A percentile compares a stretch with the other conserved stretches of the same genome.
phyloP scores from a whole-genome alignment of 257 asterid genomes.

The Leptodermis oblonga region DNA sequence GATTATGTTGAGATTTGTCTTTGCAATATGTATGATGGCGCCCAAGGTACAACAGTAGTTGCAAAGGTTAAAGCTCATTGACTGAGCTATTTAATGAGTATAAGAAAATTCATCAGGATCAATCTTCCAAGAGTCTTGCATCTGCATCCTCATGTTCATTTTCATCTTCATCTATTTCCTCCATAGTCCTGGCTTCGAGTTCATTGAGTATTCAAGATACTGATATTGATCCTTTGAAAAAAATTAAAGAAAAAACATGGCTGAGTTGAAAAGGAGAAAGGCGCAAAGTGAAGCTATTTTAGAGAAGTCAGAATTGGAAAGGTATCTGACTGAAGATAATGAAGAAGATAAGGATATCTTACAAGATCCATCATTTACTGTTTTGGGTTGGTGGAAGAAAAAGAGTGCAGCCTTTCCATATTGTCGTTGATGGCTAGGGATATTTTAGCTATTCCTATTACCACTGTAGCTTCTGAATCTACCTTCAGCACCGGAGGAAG shows the following conservation, averaged over 20 bases:
- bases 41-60: background rate
- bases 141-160: background rate
- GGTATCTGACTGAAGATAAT: background rate
- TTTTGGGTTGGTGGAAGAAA: background rate
- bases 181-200: no score
- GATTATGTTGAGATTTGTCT: background rate
- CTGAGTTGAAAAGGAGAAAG: background rate
- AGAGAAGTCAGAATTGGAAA: background rate
- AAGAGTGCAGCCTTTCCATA: background rate
- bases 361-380: background rate
- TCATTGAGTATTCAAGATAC: no score
- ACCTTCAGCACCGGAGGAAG: background rate
- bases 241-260: background rate
- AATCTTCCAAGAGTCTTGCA: background rate
- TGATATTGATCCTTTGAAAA: background rate
- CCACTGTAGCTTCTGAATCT: constrained; percentile 6
- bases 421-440: background rate
- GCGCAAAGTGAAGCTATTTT: background rate
- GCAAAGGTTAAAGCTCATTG: background rate
- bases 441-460: constrained; percentile 1
- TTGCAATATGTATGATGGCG: background rate
- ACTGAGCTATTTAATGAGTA: background rate
- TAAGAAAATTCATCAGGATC: background rate
- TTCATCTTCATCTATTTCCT: background rate
- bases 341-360: background rate